Evolutionary conservation across 2,329 filamentous ascomycete species (phyloP).

Genomic region (Dothideomycetes sp.): DNA sequence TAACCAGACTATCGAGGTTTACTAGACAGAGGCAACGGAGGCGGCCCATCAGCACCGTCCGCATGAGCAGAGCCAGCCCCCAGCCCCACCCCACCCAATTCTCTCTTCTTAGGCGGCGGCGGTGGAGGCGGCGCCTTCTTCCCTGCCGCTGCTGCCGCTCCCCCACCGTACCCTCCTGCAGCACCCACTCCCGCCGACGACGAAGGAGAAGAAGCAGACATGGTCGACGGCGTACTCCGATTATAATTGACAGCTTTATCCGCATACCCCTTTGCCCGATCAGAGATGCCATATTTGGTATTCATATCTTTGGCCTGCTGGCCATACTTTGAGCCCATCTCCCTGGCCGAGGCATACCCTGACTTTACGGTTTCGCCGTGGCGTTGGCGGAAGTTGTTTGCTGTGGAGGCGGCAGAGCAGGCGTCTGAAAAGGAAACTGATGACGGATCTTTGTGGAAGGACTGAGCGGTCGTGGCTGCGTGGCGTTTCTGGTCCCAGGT

Average conservation of each 20-base stretch:
- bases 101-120: slow-evolving; percentile 46
- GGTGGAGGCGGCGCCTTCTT: slow-evolving; percentile 46
- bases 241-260: neutral
- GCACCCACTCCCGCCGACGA: neutral
- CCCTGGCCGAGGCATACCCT: slow-evolving; percentile 45
- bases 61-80: slow-evolving; percentile 14
- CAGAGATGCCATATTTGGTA: slow-evolving; percentile 48
- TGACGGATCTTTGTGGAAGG: slow-evolving; percentile 49
- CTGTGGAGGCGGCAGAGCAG: slow-evolving; percentile 46
- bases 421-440: slow-evolving; percentile 51
- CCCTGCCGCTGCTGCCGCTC: slow-evolving; percentile 21
- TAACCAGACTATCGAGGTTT: slow-evolving; percentile 43
- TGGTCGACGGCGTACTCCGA: no score
- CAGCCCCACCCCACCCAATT: slow-evolving; percentile 30
- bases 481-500: slow-evolving; percentile 53
- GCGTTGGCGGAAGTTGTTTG: slow-evolving; percentile 58
- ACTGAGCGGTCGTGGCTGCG: slow-evolving; percentile 49
- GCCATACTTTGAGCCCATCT: slow-evolving; percentile 22
- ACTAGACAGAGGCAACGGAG: slow-evolving; percentile 46
- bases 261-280: neutral
- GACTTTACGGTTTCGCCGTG: slow-evolving; percentile 41
- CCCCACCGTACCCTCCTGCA: slow-evolving; percentile 19
- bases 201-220: neutral
- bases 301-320: slow-evolving; percentile 35
- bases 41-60: slow-evolving; percentile 28